Evolutionary conservation across 176 grass and related monocot species (phyloP).

Genomic region (Musa itinerans): DNA sequence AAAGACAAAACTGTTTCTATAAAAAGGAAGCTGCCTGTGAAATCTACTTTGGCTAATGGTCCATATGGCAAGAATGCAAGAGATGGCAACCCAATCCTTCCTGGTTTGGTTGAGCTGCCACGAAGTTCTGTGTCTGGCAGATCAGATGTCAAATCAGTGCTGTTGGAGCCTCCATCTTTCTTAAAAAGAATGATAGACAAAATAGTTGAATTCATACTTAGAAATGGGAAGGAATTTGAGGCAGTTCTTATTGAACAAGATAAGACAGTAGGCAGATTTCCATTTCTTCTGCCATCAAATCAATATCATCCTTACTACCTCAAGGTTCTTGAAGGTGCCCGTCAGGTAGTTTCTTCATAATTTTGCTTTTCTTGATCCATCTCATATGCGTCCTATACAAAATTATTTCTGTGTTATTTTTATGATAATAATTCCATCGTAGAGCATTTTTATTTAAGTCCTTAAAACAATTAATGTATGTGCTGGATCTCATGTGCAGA

Average conservation of each 20-base stretch:
- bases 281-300: slow-evolving; percentile 79
- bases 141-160: slow-evolving; percentile 41
- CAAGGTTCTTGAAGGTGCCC: slow-evolving; percentile 58
- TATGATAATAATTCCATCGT: neutral
- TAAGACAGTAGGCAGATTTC: slow-evolving; percentile 56
- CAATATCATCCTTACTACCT: slow-evolving; percentile 80
- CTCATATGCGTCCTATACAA: neutral
- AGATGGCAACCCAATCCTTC: slow-evolving; percentile 9
- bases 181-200: slow-evolving; percentile 79
- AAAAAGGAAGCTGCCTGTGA: slow-evolving; percentile 52
- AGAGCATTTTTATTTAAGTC: neutral
- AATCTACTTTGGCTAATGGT: slow-evolving; percentile 23
- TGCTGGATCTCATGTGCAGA: neutral
- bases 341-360: slow-evolving; percentile 44
- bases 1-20: slow-evolving; percentile 43
- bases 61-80: slow-evolving; percentile 29
- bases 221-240: slow-evolving; percentile 87
- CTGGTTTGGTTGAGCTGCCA: slow-evolving; percentile 11
- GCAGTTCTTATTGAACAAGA: slow-evolving; percentile 86
- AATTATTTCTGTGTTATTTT: neutral
- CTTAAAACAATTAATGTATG: neutral
- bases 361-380: neutral
- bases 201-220: slow-evolving; percentile 85
- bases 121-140: slow-evolving; percentile 23
- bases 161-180: slow-evolving; percentile 82